These are phyloP conservation scores for Rutstroemia sydowiana DNA, from an alignment of 2,329 filamentous ascomycete species.

Conservation along the genomic window DNA sequence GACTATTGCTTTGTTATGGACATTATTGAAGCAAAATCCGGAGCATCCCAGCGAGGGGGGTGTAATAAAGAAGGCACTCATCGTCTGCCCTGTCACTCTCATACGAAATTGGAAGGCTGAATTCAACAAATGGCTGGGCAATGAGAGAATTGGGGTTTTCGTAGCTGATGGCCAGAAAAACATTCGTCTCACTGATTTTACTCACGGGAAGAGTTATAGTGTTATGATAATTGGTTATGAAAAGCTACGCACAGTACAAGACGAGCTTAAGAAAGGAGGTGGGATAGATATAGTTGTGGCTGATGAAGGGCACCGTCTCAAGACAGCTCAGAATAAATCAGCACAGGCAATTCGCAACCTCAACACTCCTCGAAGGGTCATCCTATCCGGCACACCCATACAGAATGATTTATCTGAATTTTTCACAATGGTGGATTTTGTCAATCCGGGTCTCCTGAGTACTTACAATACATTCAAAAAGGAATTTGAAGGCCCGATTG, in stretches of 20 bases:
- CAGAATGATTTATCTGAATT: constrained; percentile 99
- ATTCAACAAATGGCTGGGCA: constrained; percentile 89
- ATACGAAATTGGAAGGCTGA: constrained; percentile 99
- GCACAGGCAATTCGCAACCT: constrained; percentile 86
- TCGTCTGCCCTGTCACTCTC: constrained; percentile 92
- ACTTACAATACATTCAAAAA: constrained; percentile 89
- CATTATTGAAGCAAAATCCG: constrained; percentile 86
- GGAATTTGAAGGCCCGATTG: constrained; percentile 84
- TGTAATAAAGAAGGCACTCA: constrained; percentile 93
- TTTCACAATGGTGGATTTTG: constrained; percentile 91
- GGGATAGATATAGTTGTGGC: constrained; percentile 90
- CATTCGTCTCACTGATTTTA: constrained; percentile 80
- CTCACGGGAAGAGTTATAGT: constrained; percentile 88
- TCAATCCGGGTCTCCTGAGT: constrained; percentile 86
- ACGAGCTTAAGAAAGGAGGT: constrained; percentile 76
- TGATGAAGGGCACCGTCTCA: constrained; percentile 92
- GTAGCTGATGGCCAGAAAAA: constrained; percentile 98
- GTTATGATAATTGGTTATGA: constrained; percentile 98
- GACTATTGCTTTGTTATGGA: constrained; percentile 96
- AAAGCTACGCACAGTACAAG: constrained; percentile 82
- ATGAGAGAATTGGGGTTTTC: constrained; percentile 85
- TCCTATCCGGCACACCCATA: constrained; percentile 92
- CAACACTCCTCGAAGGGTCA: constrained; percentile 86
- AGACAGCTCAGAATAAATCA: constrained; percentile 94
- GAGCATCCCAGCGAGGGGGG: constrained; percentile 78